Conservation (phyloP, 164 flowering plant genomes). For the Tinospora cordifolia region DNA sequence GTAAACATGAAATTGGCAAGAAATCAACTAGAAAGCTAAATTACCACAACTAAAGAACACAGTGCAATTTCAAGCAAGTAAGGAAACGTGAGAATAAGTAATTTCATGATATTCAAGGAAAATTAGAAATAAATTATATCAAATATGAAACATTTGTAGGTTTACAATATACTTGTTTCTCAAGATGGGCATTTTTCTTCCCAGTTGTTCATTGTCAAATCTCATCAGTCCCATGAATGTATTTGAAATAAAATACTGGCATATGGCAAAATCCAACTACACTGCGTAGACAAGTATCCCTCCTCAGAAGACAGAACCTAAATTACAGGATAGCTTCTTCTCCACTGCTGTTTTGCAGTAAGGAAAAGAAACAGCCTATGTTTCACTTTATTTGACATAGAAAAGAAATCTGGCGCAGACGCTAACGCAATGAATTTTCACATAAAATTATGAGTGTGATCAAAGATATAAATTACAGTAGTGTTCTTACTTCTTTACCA, state of each 20-base stretch:
- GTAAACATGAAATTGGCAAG: not conserved
- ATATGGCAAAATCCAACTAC: not conserved
- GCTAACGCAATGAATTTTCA: slow-evolving; percentile 17
- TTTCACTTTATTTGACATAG: slow-evolving; percentile 28
- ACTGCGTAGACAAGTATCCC: not conserved
- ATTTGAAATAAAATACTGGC: not conserved
- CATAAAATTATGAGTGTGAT: slow-evolving; percentile 16
- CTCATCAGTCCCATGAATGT: not conserved
- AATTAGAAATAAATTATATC: not conserved
- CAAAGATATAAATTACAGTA: slow-evolving; percentile 11
- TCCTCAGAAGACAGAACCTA: too few relatives aligned
- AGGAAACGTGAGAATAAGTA: not conserved
- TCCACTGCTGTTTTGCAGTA: slow-evolving; percentile 21
- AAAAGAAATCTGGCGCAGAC: slow-evolving; percentile 21
- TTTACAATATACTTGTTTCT: not conserved
- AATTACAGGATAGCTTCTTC: slow-evolving; percentile 4
- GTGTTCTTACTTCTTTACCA: slow-evolving; percentile 18
- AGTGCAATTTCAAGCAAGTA: not conserved
- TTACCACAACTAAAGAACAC: not conserved
- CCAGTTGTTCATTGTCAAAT: not conserved
- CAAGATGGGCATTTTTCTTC: not conserved
- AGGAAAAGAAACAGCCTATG: slow-evolving; percentile 18
- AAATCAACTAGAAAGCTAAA: not conserved
- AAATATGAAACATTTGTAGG: not conserved
- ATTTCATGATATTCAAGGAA: not conserved